Evolutionary conservation across 805 yeast genomes (phyloP).

Genomic region (Brettanomyces custersianus): DNA sequence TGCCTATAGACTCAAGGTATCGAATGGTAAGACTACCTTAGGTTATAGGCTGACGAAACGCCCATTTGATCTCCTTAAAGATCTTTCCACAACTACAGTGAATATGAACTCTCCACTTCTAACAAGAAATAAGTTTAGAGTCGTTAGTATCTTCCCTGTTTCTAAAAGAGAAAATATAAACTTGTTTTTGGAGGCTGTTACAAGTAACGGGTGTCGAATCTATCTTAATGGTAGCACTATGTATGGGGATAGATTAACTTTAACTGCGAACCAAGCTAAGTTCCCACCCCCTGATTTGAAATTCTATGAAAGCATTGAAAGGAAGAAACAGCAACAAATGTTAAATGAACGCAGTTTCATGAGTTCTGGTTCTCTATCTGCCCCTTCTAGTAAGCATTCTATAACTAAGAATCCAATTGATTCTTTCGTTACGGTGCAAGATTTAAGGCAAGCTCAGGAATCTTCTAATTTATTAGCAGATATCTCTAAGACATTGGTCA

Average conservation of each 20-base stretch:
- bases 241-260: slow-evolving; percentile 25
- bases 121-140: slow-evolving; percentile 44
- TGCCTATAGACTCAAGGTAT: slow-evolving; percentile 52
- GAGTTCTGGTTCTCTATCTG: slow-evolving; percentile 2
- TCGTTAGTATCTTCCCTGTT: slow-evolving; percentile 57
- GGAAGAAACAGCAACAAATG: slow-evolving; percentile 29
- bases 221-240: slow-evolving; percentile 43
- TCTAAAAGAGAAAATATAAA: slow-evolving; percentile 56
- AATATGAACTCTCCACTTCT: slow-evolving; percentile 35
- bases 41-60: slow-evolving; percentile 28
- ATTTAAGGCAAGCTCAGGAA: slow-evolving; percentile 45
- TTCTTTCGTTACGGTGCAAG: slow-evolving; percentile 19
- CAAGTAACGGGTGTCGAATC: slow-evolving; percentile 77
- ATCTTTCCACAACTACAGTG: slow-evolving; percentile 31
- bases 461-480: slow-evolving; percentile 46
- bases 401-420: slow-evolving; percentile 22
- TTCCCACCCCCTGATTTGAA: slow-evolving; percentile 35
- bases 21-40: slow-evolving; percentile 26
- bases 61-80: slow-evolving; percentile 38
- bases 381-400: slow-evolving; percentile 8
- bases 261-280: slow-evolving; percentile 30
- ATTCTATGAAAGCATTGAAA: slow-evolving; percentile 21
- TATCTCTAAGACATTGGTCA: slow-evolving; percentile 47
- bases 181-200: slow-evolving; percentile 67
- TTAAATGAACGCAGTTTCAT: slow-evolving; percentile 23